These are phyloP conservation scores for Blastosporella zonata DNA, from an alignment of 1,284 basidiomycete genomes.

Conservation along the genomic window DNA sequence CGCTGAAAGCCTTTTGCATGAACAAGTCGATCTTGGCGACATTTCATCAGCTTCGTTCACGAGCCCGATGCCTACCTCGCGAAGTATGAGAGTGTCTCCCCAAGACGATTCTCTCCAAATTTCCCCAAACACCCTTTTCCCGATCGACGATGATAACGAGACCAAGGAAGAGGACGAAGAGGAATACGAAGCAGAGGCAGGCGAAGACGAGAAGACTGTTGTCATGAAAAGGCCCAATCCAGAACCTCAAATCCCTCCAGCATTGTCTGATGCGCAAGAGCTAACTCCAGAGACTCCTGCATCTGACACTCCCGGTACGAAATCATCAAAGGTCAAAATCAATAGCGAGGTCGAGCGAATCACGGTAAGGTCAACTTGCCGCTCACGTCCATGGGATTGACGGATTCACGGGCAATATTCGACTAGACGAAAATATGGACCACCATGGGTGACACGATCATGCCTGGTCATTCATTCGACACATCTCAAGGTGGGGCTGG, in stretches of 20 bases:
- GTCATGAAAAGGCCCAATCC: conserved; percentile 1
- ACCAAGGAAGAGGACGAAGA: neutral
- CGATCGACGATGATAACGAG: neutral
- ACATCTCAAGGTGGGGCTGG: conserved; percentile 17
- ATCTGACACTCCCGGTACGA: conserved; percentile 14
- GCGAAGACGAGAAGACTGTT: conserved; percentile 5
- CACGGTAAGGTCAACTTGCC: conserved; percentile 29
- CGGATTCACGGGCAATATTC: neutral
- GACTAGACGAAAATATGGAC: conserved; percentile 64
- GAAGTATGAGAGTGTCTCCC: neutral
- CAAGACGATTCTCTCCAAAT: neutral
- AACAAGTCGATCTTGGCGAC: conserved; percentile 57
- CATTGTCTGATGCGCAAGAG: neutral
- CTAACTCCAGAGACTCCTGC: neutral
- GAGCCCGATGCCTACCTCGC: conserved; percentile 36
- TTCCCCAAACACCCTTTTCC: neutral
- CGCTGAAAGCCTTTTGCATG: conserved; percentile 56
- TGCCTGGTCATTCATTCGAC: conserved; percentile 50
- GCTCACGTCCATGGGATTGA: neutral
- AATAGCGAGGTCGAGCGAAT: conserved; percentile 60
- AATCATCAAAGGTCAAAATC: conserved; percentile 35
- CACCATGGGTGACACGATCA: conserved; percentile 60
- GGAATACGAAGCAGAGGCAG: neutral
- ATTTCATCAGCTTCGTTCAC: conserved; percentile 50
- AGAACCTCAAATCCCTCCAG: neutral